Conservation (phyloP, 2,329 filamentous ascomycete species). For the Epichloe coenophiala region DNA sequence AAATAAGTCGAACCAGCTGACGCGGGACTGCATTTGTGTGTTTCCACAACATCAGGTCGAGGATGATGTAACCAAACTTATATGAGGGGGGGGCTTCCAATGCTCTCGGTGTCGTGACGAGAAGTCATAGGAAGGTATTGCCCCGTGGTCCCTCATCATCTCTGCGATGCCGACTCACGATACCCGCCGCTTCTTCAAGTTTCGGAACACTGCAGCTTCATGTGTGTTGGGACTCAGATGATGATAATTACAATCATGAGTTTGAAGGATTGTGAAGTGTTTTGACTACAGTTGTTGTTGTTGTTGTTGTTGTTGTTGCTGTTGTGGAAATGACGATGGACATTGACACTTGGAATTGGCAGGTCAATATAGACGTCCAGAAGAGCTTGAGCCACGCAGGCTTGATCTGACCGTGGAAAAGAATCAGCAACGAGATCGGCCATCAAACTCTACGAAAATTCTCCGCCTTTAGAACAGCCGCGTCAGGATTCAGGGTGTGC, state of each 20-base stretch:
- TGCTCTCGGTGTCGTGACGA: background rate
- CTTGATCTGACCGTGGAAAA: conserved; percentile 12
- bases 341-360: conserved; percentile 17
- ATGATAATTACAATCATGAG: background rate
- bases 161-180: background rate
- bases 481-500: conserved; percentile 6
- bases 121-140: background rate
- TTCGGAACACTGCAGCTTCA: background rate
- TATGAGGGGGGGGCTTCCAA: conserved; percentile 36
- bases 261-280: background rate
- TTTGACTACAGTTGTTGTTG: conserved; percentile 1
- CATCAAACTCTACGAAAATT: conserved; percentile 18
- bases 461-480: conserved; percentile 16
- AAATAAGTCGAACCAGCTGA: conserved; percentile 14
- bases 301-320: conserved; percentile 1
- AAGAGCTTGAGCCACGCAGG: conserved; percentile 16
- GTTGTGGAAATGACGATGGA: conserved; percentile 12
- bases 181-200: background rate
- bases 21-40: conserved; percentile 22
- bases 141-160: background rate
- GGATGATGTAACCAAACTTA: conserved; percentile 82
- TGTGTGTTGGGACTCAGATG: background rate
- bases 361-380: conserved; percentile 15
- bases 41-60: conserved; percentile 46
- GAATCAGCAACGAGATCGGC: conserved; percentile 13